Conservation (phyloP, 495 filamentous ascomycete genomes). For the Aspergillus hancockii region DNA sequence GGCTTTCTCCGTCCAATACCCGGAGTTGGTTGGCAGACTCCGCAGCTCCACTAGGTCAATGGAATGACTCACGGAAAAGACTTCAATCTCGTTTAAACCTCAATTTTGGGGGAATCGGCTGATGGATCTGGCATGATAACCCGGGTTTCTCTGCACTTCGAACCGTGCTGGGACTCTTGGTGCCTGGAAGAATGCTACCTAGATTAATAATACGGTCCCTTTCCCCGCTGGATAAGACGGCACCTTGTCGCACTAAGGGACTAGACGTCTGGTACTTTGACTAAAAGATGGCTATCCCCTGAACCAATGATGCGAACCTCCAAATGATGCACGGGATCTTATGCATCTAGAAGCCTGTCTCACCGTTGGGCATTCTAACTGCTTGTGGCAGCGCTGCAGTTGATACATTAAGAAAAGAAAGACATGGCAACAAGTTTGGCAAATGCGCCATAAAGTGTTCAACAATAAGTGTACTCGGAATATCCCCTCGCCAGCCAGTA, state of each 20-base stretch:
- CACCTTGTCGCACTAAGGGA: constrained; percentile 12
- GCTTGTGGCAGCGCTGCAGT: neutral
- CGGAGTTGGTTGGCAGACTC: neutral
- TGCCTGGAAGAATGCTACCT: neutral
- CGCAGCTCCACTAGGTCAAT: neutral
- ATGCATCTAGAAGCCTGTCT: constrained; percentile 1
- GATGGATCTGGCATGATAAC: neutral
- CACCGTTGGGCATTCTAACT: neutral
- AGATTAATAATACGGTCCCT: constrained; percentile 8
- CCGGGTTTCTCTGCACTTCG: too few species aligned
- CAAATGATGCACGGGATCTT: neutral
- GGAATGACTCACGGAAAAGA: neutral
- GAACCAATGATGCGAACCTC: constrained; percentile 8
- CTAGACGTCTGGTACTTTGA: neutral
- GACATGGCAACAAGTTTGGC: neutral
- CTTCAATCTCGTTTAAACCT: neutral
- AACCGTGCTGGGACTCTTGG: neutral
- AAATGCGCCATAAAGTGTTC: neutral
- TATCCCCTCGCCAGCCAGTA: neutral
- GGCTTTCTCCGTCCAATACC: neutral
- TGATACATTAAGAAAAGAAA: neutral
- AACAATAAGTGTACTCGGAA: neutral
- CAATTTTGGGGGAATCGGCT: neutral
- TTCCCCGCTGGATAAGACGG: constrained; percentile 31
- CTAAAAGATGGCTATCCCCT: neutral